Conservation (phyloP, 78 protist genomes). For the Polysphondylium violaceum region DNA sequence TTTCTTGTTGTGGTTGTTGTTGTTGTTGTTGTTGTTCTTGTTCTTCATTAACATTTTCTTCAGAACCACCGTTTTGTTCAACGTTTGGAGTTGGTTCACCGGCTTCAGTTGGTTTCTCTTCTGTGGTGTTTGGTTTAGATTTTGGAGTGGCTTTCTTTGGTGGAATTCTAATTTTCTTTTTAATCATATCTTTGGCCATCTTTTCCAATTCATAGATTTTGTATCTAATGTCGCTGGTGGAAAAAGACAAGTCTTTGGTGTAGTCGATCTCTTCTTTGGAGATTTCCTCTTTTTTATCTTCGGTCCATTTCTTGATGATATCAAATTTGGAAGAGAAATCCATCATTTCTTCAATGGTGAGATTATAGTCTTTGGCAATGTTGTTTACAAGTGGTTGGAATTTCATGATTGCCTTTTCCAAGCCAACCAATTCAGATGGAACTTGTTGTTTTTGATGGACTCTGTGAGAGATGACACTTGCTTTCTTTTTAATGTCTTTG, state of each 20-base stretch:
- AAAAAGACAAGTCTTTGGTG: slow-evolving; percentile 30
- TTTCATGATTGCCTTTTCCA: not conserved
- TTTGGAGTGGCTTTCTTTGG: slow-evolving; percentile 3
- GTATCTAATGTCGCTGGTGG: slow-evolving; percentile 13
- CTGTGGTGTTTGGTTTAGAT: not conserved
- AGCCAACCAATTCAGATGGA: slow-evolving; percentile 27
- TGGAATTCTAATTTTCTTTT: slow-evolving; percentile 19
- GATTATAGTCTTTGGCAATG: slow-evolving; percentile 26
- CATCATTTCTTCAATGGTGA: slow-evolving; percentile 31
- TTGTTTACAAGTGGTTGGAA: not conserved
- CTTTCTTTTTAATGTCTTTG: slow-evolving; percentile 23
- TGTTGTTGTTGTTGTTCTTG: not conserved
- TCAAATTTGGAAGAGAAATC: not conserved
- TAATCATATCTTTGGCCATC: slow-evolving; percentile 22
- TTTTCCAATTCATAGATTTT: slow-evolving; percentile 47
- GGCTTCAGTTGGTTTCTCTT: not conserved
- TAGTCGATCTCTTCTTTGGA: slow-evolving; percentile 20
- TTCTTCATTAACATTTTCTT: slow-evolving; percentile 12
- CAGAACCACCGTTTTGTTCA: slow-evolving; percentile 4
- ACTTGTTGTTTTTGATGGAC: not conserved
- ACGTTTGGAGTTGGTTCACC: not conserved
- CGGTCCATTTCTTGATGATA: slow-evolving; percentile 5
- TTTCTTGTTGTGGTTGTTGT: not conserved
- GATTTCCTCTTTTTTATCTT: slow-evolving; percentile 24
- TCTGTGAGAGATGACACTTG: slow-evolving; percentile 18